Conservation (phyloP, 2,329 filamentous ascomycete genomes). For the Neocatenulostroma microsporum region DNA sequence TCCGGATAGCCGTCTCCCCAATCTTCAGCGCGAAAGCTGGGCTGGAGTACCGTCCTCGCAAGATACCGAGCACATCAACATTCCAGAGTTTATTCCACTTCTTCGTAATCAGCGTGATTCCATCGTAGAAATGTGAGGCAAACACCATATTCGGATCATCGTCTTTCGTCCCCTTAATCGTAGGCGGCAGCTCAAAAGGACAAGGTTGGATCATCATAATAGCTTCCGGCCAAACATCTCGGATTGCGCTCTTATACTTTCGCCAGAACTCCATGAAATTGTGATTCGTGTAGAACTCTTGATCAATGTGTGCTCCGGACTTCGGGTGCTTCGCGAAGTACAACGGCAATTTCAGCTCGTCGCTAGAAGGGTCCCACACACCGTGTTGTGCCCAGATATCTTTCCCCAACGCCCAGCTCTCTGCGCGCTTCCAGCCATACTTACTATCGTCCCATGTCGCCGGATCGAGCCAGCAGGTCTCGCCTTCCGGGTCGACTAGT, state of each 20-base stretch:
- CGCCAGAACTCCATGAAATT: conserved; percentile 87
- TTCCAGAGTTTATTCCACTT: conserved; percentile 99
- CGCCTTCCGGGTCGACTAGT: conserved; percentile 80
- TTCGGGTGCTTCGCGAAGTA: conserved; percentile 77
- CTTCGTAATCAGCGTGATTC: conserved; percentile 92
- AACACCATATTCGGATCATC: conserved; percentile 89
- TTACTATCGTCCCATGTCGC: conserved; percentile 73
- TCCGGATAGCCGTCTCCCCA: conserved; percentile 87
- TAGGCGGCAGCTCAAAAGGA: conserved; percentile 82
- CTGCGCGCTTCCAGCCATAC: conserved; percentile 85
- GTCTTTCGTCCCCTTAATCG: conserved; percentile 77
- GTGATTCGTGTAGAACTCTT: conserved; percentile 78
- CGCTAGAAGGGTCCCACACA: conserved; percentile 77
- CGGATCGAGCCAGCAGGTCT: conserved; percentile 69
- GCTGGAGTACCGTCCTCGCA: conserved; percentile 79
- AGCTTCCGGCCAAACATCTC: conserved; percentile 66
- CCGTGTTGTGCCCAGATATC: conserved; percentile 97
- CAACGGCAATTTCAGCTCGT: conserved; percentile 70
- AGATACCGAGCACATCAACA: conserved; percentile 84
- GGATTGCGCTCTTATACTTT: conserved; percentile 65
- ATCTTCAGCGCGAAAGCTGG: conserved; percentile 89
- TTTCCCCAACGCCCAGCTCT: conserved; percentile 84
- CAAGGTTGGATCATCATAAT: conserved; percentile 89
- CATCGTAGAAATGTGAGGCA: conserved; percentile 93
- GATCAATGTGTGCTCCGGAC: conserved; percentile 66